Conservation (phyloP, 371 early-diverging fungal species). For the Circinella umbellata region DNA sequence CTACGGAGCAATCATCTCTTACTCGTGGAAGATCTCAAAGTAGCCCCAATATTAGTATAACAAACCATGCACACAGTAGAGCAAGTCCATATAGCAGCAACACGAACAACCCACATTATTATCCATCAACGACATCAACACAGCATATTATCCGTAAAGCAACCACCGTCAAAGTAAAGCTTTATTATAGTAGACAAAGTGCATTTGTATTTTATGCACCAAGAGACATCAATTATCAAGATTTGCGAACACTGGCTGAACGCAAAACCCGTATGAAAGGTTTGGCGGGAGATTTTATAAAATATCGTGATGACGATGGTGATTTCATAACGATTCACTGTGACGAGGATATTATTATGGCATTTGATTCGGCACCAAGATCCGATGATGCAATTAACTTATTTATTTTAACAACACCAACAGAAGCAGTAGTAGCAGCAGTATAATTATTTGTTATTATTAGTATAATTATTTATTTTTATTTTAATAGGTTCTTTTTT, state of each 20-base stretch:
- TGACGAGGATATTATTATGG: constrained; percentile 84
- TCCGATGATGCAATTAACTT: constrained; percentile 29
- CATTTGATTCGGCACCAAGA: constrained; percentile 61
- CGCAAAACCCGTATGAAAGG: constrained; percentile 61
- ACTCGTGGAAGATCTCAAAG: constrained; percentile 47
- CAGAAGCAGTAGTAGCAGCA: too few species aligned
- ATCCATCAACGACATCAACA: neutral
- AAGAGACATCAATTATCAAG: constrained; percentile 65
- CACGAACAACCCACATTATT: neutral
- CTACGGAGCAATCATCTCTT: constrained; percentile 5
- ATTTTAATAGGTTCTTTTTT: neutral
- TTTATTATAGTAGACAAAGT: constrained; percentile 76
- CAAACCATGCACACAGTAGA: too few species aligned
- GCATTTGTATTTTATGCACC: constrained; percentile 83
- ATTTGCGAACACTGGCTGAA: constrained; percentile 74
- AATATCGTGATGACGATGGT: constrained; percentile 87
- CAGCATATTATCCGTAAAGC: constrained; percentile 1
- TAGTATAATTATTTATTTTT: neutral
- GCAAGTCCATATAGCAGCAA: neutral
- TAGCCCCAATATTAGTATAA: constrained; percentile 53
- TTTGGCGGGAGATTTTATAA: constrained; percentile 45
- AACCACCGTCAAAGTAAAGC: constrained; percentile 82
- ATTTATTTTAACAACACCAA: constrained; percentile 4
- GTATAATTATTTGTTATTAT: neutral
- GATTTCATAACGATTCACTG: constrained; percentile 77